These are phyloP conservation scores for Tricholoma bakamatsutake DNA, from an alignment of 768 basidiomycete genomes.

Conservation along the genomic window DNA sequence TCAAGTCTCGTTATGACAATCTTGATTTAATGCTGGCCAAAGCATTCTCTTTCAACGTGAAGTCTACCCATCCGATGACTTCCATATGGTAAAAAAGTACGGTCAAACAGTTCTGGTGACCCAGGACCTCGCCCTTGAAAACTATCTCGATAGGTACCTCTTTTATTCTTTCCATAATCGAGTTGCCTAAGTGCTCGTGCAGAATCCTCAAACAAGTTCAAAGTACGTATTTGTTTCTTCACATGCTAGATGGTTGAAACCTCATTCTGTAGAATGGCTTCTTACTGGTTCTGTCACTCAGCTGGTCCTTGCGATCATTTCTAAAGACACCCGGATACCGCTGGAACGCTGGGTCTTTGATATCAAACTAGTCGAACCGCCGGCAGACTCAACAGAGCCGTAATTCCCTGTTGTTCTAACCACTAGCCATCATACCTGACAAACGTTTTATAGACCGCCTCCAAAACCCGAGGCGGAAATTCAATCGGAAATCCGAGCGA, in stretches of 20 bases:
- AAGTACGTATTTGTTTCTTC: slow-evolving; percentile 45
- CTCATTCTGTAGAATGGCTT: slow-evolving; percentile 72
- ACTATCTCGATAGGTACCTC: slow-evolving; percentile 77
- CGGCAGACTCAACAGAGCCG: slow-evolving; percentile 44
- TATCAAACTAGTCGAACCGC: slow-evolving; percentile 73
- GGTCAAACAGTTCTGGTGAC: slow-evolving; percentile 94
- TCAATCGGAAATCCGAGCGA: slow-evolving; percentile 94
- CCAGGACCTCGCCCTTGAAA: slow-evolving; percentile 87
- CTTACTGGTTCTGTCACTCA: slow-evolving; percentile 89
- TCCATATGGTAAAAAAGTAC: slow-evolving; percentile 99
- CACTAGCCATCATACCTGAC: slow-evolving; percentile 4
- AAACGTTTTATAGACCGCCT: slow-evolving; percentile 31
- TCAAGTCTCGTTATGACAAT: slow-evolving; percentile 6
- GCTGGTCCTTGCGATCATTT: slow-evolving; percentile 92
- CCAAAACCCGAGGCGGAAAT: slow-evolving; percentile 83
- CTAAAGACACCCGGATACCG: slow-evolving; percentile 86
- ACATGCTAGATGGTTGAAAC: neutral
- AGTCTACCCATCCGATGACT: slow-evolving; percentile 97
- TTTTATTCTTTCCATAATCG: slow-evolving; percentile 3
- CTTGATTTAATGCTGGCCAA: slow-evolving; percentile 11
- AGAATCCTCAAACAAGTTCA: slow-evolving; percentile 92
- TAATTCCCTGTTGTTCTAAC: slow-evolving; percentile 28
- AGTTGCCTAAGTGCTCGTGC: slow-evolving; percentile 1
- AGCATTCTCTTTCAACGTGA: slow-evolving; percentile 96
- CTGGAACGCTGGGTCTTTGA: slow-evolving; percentile 99